A percentile compares a stretch with the other conserved stretches of the same genome.
phyloP scores from a whole-genome alignment of 192 early-diverging fungal species.

The Thoreauomyces humboldtii region DNA sequence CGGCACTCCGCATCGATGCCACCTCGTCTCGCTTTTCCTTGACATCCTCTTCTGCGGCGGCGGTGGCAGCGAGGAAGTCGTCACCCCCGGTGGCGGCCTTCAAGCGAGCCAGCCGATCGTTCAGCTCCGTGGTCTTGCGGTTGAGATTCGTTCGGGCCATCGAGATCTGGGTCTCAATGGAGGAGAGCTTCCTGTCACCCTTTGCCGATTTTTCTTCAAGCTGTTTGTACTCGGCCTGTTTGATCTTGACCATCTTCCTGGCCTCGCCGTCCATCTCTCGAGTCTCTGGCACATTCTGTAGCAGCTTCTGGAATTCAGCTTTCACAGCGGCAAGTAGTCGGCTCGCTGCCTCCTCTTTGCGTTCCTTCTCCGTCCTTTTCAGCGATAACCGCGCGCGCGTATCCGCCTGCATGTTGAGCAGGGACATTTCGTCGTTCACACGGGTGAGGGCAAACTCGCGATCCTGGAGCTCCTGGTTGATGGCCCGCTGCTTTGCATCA shows the following conservation, averaged over 20 bases:
- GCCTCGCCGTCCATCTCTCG: too few species aligned
- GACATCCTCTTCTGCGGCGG: constrained; percentile 15
- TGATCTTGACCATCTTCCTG: too few species aligned
- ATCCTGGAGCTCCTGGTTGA: constrained; percentile 43
- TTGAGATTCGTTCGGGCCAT: constrained; percentile 7
- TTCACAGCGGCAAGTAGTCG: too few species aligned
- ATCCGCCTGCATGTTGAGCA: constrained; percentile 61
- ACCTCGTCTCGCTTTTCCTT: constrained; percentile 31
- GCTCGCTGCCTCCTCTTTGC: constrained; percentile 29
- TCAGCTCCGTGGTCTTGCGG: constrained; percentile 19
- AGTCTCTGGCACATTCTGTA: too few species aligned
- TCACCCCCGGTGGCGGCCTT: constrained; percentile 19
- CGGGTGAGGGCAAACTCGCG: constrained; percentile 42
- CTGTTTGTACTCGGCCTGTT: too few species aligned
- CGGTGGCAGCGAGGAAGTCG: constrained; percentile 21
- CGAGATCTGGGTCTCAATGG: constrained; percentile 23
- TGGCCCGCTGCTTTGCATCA: constrained; percentile 36
- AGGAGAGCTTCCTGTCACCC: constrained; percentile 1
- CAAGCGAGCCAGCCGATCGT: constrained; percentile 9
- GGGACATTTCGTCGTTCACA: constrained; percentile 55
- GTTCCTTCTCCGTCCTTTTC: constrained; percentile 51
- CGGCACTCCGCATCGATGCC: constrained; percentile 51
- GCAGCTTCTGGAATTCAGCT: too few species aligned
- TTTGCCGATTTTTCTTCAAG: not conserved
- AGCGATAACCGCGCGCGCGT: constrained; percentile 60